Evolutionary conservation across 306 rosid species (phyloP), one percentile per base, ranked within the genome.

Genomic region (Quercus bicolor): DNA sequence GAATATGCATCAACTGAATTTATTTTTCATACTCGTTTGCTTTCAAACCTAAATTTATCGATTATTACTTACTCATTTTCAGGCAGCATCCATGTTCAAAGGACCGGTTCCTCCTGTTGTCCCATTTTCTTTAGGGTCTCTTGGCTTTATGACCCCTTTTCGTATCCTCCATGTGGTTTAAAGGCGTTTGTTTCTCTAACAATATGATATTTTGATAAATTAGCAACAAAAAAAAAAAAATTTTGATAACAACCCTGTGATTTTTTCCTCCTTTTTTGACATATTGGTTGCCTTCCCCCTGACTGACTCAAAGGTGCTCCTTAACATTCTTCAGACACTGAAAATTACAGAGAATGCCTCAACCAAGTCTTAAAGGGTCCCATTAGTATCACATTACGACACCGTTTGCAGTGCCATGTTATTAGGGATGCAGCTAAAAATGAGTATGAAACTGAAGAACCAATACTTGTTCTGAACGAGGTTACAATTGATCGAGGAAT

Each of bases 31-130:
- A 28, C 59, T 37, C 26, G 79, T 37, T 31, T 75, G 65, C 53
- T 60, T 74, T 73, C 37, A 31, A 75, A 74, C 59, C 57, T 79
- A 78, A 31, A 48, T 56, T 53, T 40, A 28, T 23, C 62, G 23
- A 64, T 33, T 48, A 71, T 72, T 19, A 3, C 76, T 71, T 87
- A 18, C 77, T 68, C 75, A 77, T 78, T 52, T 86, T 87, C 99
- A 95, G 99, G 96, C 98, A 57, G 99, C 98, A 18, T 95, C 99
- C 72, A 89, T 89, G 97, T 95, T 95, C 91, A 95, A 91, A 85
- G 98, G 99, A 65, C 96, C 99, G 5, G 96, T 91, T 83, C 99
- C 99, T 85, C 99, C 98, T 5, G 64, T 95, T 66, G 99, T 93
- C 77, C 93, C 99, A 13, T 93, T 95, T 89, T 95, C 99, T 73